Base-by-base conservation (phyloP, 2,329 filamentous ascomycete genomes). In the Fusarium sp. region DNA sequence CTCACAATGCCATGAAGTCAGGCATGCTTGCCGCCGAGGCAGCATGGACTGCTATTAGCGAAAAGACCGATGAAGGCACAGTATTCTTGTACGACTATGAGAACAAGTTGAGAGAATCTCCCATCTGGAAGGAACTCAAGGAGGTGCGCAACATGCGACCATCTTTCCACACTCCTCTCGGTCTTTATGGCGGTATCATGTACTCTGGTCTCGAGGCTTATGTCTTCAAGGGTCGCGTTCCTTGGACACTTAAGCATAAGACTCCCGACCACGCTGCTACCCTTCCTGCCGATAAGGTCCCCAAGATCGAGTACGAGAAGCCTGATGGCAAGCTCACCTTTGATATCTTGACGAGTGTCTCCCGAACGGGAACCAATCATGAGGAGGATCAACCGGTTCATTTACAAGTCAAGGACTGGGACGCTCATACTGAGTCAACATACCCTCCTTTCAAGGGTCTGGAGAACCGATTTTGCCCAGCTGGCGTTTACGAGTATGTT, bases 311-410 rank as follows among this genome's bases (percentile, higher is more conserved):
- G 80, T 99, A 99, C 80, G 93, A 94, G 61, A 99, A 98, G 86
- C 96, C 96, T 3, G 96, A 99, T 81, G 95, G 95, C 75, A 93
- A 97, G 85, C 92, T 99, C 81, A 94, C 91, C 73, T 99, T 99
- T 80, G 96, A 99, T 81, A 97, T 99, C 75, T 84, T 99, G 80
- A 99, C 96, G 4, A 97, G 93, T 79, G 96, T 99, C 19, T 97
- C 93, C 75, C 91, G 96, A 64, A 98, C 96, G 9, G 96, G 96
- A 43, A 99, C 96, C 37, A 98, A 98, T 84, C 96, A 99, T 83
- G 96, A 98, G 83, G 96, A 99, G 84, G 96, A 99, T 82, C 95
- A 99, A 84, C 96, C 96, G 0, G 95, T 97, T 57, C 96, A 99
- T 83, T 86, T 99, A 78, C 94, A 97, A 83, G 96, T 99, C 75